These are phyloP conservation scores for Tylopilus sp. DNA, from an alignment of 768 basidiomycete genomes.

Conservation along the genomic window DNA sequence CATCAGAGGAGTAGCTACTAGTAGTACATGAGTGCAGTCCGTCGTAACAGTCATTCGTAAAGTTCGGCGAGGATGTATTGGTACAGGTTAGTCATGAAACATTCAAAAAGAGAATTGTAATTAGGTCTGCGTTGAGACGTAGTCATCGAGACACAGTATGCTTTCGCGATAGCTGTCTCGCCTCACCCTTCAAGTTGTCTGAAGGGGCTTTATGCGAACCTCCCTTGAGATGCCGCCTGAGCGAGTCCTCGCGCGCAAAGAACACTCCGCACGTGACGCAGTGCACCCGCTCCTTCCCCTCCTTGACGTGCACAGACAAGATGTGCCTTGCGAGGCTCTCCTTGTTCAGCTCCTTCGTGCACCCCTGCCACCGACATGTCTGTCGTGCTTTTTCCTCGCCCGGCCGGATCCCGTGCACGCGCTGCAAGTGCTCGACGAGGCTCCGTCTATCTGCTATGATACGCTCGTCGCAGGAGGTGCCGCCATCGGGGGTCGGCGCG, in stretches of 20 bases:
- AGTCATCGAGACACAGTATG: not conserved
- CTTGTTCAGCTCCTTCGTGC: constrained; percentile 20
- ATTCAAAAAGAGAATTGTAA: too few relatives aligned
- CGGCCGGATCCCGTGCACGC: constrained; percentile 5
- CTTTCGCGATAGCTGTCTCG: not conserved
- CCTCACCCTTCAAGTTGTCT: not conserved
- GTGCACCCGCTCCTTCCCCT: constrained; percentile 7
- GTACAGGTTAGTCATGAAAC: too few relatives aligned
- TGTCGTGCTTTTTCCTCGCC: constrained; percentile 17
- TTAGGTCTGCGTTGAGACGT: not conserved
- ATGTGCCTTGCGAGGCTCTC: constrained; percentile 30
- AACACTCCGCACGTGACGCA: constrained; percentile 15
- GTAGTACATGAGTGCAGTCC: too few relatives aligned
- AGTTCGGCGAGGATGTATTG: too few relatives aligned
- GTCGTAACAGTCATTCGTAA: too few relatives aligned
- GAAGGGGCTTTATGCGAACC: constrained; percentile 4
- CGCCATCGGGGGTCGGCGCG: too few relatives aligned
- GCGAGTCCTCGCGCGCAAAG: constrained; percentile 31
- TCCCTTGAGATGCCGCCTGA: constrained; percentile 25
- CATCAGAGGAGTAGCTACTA: too few relatives aligned
- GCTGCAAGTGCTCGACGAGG: constrained; percentile 18
- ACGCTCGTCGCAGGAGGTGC: not conserved
- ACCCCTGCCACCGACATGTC: constrained; percentile 20
- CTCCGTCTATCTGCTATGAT: constrained; percentile 13
- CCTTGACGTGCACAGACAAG: constrained; percentile 23